Base-by-base conservation (phyloP, 2,329 filamentous ascomycete genomes). In the Myriosclerotinia duriaeana region DNA sequence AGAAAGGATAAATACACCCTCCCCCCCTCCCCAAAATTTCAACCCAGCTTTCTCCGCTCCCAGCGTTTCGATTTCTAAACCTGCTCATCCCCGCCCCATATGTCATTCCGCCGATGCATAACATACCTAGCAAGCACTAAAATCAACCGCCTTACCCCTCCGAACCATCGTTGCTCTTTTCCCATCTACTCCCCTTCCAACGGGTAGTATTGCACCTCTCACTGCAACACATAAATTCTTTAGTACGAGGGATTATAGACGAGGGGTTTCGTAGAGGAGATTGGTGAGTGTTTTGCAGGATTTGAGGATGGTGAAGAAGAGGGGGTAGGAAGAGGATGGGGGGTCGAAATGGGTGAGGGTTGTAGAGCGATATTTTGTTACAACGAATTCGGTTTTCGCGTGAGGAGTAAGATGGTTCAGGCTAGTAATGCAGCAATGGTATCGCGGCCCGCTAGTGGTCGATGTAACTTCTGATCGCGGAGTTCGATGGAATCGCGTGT, bases 21-120 rank as follows among this genome's bases (percentile, higher is more conserved):
- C 87, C 80, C 71, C 87, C 90, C 0, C 89, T 88, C 59, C 59
- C 91, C 88, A 68, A 91, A 92, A 0, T 91, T 91, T 78, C 94
- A 91, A 40, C 85, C 78, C 50, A 91, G 91, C 0, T 90, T 91
- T 78, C 94, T 91, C 40, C 85, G 78, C 50, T 77, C 77, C 91
- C 91, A 96, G 17, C 92, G 81, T 77, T 91, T 89, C 0, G 92
- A 92, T 2, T 82, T 80, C 78, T 92, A 95, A 2, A 85, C 82
- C 26, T 90, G 85, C 0, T 87, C 89, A 69, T 92, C 88, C 88
- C 82, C 74, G 0, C 90, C 90, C 90, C 90, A 93, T 72, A 93
- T 89, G 67, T 85, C 84, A 5, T 73, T 72, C n/a, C 76, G 66
- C 8, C 76, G 66, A 59, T 78, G 76, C 59, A 78, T 70, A 2